A percentile compares a stretch with the other conserved stretches of the same genome.
phyloP scores from a whole-genome alignment of 2,329 filamentous ascomycete genomes.

The Epichloe bromicola region DNA sequence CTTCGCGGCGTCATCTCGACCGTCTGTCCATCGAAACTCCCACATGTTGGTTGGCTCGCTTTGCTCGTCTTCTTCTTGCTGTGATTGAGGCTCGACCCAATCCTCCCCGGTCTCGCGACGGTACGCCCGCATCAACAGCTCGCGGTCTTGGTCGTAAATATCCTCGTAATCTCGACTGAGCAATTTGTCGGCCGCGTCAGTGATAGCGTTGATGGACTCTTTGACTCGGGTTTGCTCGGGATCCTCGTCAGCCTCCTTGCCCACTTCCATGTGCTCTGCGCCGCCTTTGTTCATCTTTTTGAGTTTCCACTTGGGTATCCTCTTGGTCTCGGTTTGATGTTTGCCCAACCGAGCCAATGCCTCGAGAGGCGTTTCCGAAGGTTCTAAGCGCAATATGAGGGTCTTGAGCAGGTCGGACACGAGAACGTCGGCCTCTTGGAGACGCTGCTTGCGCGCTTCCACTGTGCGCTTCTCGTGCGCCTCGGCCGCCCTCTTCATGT shows the following conservation, averaged over 20 bases:
- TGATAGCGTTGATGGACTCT: constrained; percentile 67
- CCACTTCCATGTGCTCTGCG: constrained; percentile 55
- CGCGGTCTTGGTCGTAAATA: constrained; percentile 84
- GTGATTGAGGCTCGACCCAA: constrained; percentile 47
- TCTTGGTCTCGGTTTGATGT: constrained; percentile 45
- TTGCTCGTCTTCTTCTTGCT: constrained; percentile 10
- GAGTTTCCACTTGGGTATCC: constrained; percentile 53
- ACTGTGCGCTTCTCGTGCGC: constrained; percentile 77
- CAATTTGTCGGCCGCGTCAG: constrained; percentile 78
- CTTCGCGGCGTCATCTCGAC: constrained; percentile 60
- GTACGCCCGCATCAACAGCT: constrained; percentile 72
- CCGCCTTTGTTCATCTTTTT: constrained; percentile 49
- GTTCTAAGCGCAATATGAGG: constrained; percentile 62
- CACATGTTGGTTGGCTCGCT: constrained; percentile 33
- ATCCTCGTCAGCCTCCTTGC: constrained; percentile 41
- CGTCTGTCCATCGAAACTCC: constrained; percentile 90
- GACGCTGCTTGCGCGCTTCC: constrained; percentile 57
- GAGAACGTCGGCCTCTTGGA: constrained; percentile 61
- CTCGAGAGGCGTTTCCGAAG: constrained; percentile 76
- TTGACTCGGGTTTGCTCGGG: constrained; percentile 57
- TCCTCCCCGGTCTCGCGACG: constrained; percentile 74
- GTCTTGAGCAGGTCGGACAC: constrained; percentile 60
- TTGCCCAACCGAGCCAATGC: constrained; percentile 72
- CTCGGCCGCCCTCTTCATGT: constrained; percentile 76
- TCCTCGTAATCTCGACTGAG: constrained; percentile 72